Percentiles rank a stretch among this genome's conserved stretches.
Conservation (phyloP, 768 basidiomycete genomes). For the Calocybe gangraenosa region DNA sequence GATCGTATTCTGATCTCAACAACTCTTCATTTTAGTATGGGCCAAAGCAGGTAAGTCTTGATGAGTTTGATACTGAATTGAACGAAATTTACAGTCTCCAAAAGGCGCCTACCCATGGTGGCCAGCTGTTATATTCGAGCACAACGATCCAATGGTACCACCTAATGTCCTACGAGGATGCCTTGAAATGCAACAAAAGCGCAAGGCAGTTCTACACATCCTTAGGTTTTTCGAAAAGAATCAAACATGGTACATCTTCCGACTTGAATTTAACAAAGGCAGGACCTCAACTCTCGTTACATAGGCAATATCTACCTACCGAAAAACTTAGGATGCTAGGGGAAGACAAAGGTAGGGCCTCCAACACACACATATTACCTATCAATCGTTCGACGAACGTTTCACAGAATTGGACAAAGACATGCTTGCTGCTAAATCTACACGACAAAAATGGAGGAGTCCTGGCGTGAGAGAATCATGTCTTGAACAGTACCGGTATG, state of each 20-base stretch:
- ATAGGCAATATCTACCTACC: slow-evolving; percentile 59
- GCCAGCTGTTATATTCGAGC: slow-evolving; percentile 75
- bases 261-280: neutral
- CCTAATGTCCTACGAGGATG: slow-evolving; percentile 25
- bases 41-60: slow-evolving; percentile 62
- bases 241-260: slow-evolving; percentile 49
- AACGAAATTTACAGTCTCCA: neutral
- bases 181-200: slow-evolving; percentile 28
- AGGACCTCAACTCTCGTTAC: neutral
- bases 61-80: neutral
- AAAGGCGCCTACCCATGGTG: slow-evolving; percentile 81
- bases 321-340: slow-evolving; percentile 62
- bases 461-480: slow-evolving; percentile 47
- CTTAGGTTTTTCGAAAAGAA: slow-evolving; percentile 77
- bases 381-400: neutral
- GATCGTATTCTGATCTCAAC: slow-evolving; percentile 1
- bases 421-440: slow-evolving; percentile 48
- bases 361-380: neutral
- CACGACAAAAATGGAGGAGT: slow-evolving; percentile 60
- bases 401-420: slow-evolving; percentile 60
- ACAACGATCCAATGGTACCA: slow-evolving; percentile 58
- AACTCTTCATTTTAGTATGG: slow-evolving; percentile 56
- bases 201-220: slow-evolving; percentile 48
- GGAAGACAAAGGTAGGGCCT: slow-evolving; percentile 59
- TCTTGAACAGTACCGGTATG: slow-evolving; percentile 59